phyloP scores from a whole-genome alignment of 352 stramenopile species.

The Phytophthora pseudosyringae region DNA sequence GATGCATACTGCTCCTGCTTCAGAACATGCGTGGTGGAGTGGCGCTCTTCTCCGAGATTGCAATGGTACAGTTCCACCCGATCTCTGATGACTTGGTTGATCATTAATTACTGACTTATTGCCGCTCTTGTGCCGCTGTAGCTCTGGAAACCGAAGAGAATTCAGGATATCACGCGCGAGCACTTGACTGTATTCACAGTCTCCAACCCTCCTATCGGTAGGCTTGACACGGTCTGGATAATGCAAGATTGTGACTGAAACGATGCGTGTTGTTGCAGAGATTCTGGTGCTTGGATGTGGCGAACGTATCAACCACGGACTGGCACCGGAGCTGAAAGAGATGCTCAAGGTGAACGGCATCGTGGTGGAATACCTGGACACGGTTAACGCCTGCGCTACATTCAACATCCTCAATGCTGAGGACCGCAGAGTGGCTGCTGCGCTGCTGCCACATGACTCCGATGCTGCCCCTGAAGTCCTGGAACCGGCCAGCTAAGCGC shows the following conservation, averaged over 20 bases:
- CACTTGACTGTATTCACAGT: conserved; percentile 80
- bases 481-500: conserved; percentile 13
- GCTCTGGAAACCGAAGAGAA: conserved; percentile 80
- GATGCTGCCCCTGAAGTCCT: conserved; percentile 27
- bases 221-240: neutral
- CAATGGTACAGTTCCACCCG: conserved; percentile 52
- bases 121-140: conserved; percentile 22
- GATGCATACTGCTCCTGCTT: neutral
- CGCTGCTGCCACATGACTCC: conserved; percentile 77
- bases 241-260: conserved; percentile 5
- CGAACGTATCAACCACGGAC: conserved; percentile 58
- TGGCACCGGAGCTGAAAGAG: conserved; percentile 69
- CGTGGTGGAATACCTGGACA: conserved; percentile 88
- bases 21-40: conserved; percentile 87
- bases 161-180: conserved; percentile 85
- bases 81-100: neutral
- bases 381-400: conserved; percentile 86
- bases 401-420: conserved; percentile 94
- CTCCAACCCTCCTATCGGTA: conserved; percentile 76
- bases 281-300: conserved; percentile 87
- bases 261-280: conserved; percentile 37
- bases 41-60: conserved; percentile 72
- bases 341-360: conserved; percentile 86
- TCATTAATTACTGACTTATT: neutral
- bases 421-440: conserved; percentile 79